Evolutionary conservation across 2,329 filamentous ascomycete species (phyloP).

Genomic region (Pseudogymnoascus sp.): DNA sequence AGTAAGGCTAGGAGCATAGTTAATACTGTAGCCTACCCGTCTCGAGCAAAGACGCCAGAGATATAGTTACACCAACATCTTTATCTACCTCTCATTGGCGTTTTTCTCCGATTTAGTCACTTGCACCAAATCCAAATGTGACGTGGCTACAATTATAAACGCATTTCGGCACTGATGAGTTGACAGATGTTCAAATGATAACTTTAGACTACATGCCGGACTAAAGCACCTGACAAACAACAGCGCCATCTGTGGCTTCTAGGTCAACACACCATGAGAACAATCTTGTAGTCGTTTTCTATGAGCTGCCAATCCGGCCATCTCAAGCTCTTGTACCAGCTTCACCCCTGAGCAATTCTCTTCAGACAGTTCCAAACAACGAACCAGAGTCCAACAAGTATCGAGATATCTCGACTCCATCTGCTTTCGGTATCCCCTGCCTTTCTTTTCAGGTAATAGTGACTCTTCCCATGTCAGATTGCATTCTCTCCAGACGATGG

Average conservation of each 20-base stretch:
- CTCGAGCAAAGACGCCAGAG: background rate
- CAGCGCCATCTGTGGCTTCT: background rate
- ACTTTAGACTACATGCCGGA: background rate
- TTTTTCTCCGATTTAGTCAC: background rate
- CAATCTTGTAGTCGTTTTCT: background rate
- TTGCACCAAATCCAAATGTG: background rate
- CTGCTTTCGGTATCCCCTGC: background rate
- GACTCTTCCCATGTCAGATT: background rate
- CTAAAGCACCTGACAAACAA: background rate
- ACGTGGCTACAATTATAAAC: background rate
- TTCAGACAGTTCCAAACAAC: background rate
- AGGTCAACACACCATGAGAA: background rate
- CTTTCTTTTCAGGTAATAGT: background rate
- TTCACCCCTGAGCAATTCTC: too few species aligned
- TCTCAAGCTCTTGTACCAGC: background rate
- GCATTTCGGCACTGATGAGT: too few species aligned
- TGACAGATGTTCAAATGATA: background rate
- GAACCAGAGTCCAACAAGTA: background rate
- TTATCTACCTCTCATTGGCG: background rate
- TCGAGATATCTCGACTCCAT: background rate
- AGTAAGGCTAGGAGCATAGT: background rate
- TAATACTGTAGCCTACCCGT: background rate
- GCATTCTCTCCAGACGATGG: background rate
- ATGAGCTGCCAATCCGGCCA: background rate
- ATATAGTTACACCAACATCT: background rate